Evolutionary conservation across 805 yeast species (phyloP), one percentile per base, ranked within the genome.

Genomic region (Yamadazyma phyllophila): DNA sequence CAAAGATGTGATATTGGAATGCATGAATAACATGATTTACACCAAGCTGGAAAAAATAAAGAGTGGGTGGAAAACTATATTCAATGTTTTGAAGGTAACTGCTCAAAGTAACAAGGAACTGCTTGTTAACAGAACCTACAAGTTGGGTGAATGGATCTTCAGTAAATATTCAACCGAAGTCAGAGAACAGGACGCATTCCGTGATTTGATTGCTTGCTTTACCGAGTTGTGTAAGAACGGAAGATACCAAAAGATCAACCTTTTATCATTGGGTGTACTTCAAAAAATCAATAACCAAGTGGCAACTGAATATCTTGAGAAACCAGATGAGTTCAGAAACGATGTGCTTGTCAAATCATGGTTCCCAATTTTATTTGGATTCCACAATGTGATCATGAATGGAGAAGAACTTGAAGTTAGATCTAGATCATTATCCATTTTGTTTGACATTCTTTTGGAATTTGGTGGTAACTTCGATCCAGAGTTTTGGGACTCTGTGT

Each of bases 381-480:
- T 89, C 66, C 88, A 90, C 59, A 90, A 88, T 49, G 85, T 92
- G 7, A 88, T 91, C 27, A 88, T 91, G 96, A 83, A 83, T 0
- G 97, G 97, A 3, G 90, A 85, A 45, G 99, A 94, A 64, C 71
- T 94, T 41, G 99, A 94, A 65, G 96, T 91, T 3, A 79, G 99
- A 57, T 86, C 97, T 0, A 76, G 88, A 45, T 96, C 97, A 0
- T 73, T 94, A 58, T 85, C 83, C 50, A 82, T 77, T 56, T 74
- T 92, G 69, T 95, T 94, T 66, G 94, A 88, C 53, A 77, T 88
- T 2, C 68, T 94, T 47, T 84, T 83, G 43, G 83, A 83, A 46
- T 82, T 85, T 59, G 99, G 99, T 26, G 77, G 77, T 24, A 77
- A 81, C 49, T 95, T 92, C 60, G 81, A 81, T 52, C 70, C 75